A percentile compares a stretch with the other conserved stretches of the same genome.
These are phyloP conservation scores for Rutstroemia sp. DNA, from an alignment of 2,329 filamentous ascomycete genomes.

Conservation along the genomic window DNA sequence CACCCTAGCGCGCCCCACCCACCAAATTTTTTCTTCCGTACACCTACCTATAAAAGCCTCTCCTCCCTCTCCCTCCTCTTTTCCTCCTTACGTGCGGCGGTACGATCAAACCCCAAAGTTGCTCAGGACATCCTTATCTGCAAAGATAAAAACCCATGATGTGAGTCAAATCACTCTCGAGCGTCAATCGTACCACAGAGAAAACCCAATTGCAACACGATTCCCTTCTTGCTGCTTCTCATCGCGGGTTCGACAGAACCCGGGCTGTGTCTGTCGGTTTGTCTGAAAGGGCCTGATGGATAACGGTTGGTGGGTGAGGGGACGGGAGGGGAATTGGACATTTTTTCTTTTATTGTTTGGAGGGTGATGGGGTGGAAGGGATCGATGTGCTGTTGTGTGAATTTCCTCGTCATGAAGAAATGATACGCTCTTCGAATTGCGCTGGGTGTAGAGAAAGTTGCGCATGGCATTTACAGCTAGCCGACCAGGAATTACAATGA, in stretches of 20 bases:
- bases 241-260: conserved; percentile 26
- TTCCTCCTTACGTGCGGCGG: conserved; percentile 28
- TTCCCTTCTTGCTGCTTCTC: conserved; percentile 40
- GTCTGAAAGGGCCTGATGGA: conserved; percentile 23
- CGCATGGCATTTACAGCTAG: not conserved
- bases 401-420: too few relatives aligned
- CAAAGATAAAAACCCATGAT: conserved; percentile 19
- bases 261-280: conserved; percentile 17
- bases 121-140: conserved; percentile 20
- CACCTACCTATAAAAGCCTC: not conserved
- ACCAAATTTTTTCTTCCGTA: not conserved
- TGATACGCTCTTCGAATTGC: too few relatives aligned
- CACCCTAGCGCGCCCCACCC: not conserved
- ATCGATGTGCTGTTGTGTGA: too few relatives aligned
- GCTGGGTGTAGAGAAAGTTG: too few relatives aligned
- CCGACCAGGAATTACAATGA: conserved; percentile 7
- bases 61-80: not conserved
- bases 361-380: not conserved
- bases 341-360: conserved; percentile 8
- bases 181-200: conserved; percentile 33
- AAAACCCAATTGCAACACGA: conserved; percentile 65
- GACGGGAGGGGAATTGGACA: conserved; percentile 48
- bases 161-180: conserved; percentile 25
- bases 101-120: conserved; percentile 27
- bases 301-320: conserved; percentile 22